A percentile compares a stretch with the other conserved stretches of the same genome.
phyloP scores from a whole-genome alignment of 192 early-diverging fungal genomes.

The Backusella australiensis region DNA sequence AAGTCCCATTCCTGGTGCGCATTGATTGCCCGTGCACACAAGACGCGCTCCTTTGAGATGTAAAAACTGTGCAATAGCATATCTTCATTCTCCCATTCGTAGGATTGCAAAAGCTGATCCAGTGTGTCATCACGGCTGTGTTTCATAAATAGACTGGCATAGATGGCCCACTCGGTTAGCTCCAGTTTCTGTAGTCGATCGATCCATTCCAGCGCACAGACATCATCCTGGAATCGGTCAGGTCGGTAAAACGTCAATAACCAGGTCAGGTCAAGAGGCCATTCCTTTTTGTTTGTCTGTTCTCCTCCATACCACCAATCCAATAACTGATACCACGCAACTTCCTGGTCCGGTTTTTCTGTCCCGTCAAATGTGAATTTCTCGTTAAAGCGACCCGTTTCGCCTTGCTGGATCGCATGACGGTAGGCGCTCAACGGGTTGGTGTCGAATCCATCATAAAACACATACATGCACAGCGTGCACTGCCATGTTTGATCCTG shows the following conservation, averaged over 20 bases:
- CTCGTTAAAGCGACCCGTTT: neutral
- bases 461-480: neutral
- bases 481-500: neutral
- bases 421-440: neutral
- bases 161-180: neutral
- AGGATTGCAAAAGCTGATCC: neutral
- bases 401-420: neutral
- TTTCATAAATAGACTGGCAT: neutral
- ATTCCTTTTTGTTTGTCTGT: neutral
- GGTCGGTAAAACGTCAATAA: neutral
- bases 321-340: slow-evolving; percentile 12
- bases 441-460: neutral
- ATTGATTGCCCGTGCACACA: neutral
- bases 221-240: neutral
- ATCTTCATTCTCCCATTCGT: neutral
- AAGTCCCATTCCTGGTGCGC: slow-evolving; percentile 12
- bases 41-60: neutral
- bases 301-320: neutral
- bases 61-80: neutral
- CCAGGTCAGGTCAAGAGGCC: slow-evolving; percentile 4
- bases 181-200: neutral
- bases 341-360: neutral
- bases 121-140: neutral
- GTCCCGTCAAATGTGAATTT: neutral
- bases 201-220: neutral